Base-by-base conservation (phyloP, 2,329 filamentous ascomycete genomes). In the Paecilomyces fulvus region DNA sequence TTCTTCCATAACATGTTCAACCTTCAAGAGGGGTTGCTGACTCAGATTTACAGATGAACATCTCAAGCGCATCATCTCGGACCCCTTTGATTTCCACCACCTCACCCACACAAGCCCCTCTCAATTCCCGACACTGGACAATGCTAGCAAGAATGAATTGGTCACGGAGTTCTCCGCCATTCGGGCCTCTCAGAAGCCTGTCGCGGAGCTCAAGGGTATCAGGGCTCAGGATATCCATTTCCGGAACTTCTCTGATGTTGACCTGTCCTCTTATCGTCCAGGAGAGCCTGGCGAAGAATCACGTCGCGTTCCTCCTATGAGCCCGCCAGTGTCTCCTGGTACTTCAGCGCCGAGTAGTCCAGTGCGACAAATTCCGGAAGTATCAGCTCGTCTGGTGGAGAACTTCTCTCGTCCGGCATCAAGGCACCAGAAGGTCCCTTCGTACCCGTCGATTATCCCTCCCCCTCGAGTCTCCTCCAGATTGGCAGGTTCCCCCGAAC, bases 21-120 rank as follows among this genome's bases (percentile, higher is more conserved):
- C n/a, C 3, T 33, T n/a, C 21, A 0, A 23, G n/a, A 7, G 37
- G 12, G 8, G 37, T 50, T 43, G 31, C 9, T 55, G 33, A 51
- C 30, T 51, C 46, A 51, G 55, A 23, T 28, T 30, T 60, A 48
- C 59, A 77, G 73, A 72, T 61, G 69, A 72, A 55, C 68, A 70
- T 20, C 56, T 75, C 54, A 81, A 80, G 65, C 71, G 70, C 48
- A 72, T 73, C 56, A 86, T 86, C 54, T 86, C 83, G 0, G 78
- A 78, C 56, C 83, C 83, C 1, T 86, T 83, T 67, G 81, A 84
- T 62, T 86, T 86, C 64, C 82, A 85, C 59, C 83, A 86, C 63
- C 69, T 86, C 54, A 82, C 81, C 33, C 83, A 86, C 64, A 83
- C 82, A 28, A 78, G 79, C 56, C 77, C 79, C 23, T 69, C 78